These are phyloP conservation scores for Arthrinium phaeospermum DNA, from an alignment of 2,329 filamentous ascomycete genomes.

Conservation along the genomic window DNA sequence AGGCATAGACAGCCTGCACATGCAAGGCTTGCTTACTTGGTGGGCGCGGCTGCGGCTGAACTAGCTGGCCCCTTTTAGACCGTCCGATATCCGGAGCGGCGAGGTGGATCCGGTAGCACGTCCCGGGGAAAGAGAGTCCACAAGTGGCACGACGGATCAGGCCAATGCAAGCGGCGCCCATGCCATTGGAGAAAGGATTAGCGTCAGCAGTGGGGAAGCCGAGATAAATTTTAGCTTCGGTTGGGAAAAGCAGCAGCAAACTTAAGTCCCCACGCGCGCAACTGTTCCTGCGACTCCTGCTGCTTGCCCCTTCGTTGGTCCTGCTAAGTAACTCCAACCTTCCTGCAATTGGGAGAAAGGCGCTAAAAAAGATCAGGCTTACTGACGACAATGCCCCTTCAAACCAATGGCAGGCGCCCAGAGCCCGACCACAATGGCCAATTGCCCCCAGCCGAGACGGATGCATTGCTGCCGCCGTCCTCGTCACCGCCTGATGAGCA, in stretches of 20 bases:
- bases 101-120: background rate
- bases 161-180: background rate
- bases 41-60: background rate
- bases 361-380: background rate
- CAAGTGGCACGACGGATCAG: background rate
- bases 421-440: background rate
- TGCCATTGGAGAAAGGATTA: background rate
- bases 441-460: background rate
- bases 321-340: background rate
- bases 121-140: background rate
- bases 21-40: background rate
- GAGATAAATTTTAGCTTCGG: background rate
- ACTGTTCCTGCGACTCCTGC: background rate
- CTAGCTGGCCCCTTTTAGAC: background rate
- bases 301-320: background rate
- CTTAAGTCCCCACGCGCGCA: background rate
- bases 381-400: background rate
- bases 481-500: background rate
- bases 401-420: background rate
- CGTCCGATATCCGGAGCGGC: slow-evolving; percentile 11
- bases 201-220: background rate
- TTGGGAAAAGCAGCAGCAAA: background rate
- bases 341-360: background rate
- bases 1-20: background rate
- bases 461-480: background rate